Evolutionary conservation across 352 stramenopile species (phyloP), one percentile per base, ranked within the genome.

Genomic region (Phytophthora podocarpi): DNA sequence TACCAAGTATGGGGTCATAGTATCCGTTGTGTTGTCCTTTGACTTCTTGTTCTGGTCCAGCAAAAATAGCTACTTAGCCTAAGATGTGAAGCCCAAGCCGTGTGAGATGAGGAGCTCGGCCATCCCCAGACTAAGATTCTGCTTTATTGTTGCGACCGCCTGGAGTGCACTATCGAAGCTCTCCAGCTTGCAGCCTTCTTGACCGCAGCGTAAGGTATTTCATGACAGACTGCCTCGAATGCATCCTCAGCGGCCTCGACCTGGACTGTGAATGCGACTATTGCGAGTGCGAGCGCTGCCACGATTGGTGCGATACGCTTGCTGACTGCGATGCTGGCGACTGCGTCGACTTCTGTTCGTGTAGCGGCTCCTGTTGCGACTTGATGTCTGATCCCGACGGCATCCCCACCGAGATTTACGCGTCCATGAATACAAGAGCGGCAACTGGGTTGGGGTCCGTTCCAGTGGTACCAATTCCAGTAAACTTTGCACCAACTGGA

Each of bases 281-380:
- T 10, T 59, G 37, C 40, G 51, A 59, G 13, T 59, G 18, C 20
- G 50, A 59, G 37, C 9, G 20, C 13, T 59, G 36, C 28, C 12
- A 39, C 39, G 51, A 59, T 21, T 59, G 27, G 37, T 59, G 32
- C 20, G 51, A 59, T 41, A 51, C 39, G n/a, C 28, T 59, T 10
- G 51, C 51, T 2, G 40, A 61, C 53, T 61, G 53, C 27, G 53
- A 61, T n/a, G 32, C 53, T 12, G 53, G 42, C 15, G 52, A 61
- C 40, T 61, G 52, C n/a, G 40, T 61, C 16, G 52, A 61, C 31
- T 43, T 18, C 24, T 61, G 52, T 16, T 46, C 41, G 6, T 61
- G 41, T 16, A 46, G 41, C 11, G 53, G 40, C 7, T 36, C 40
- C 9, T 51, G 41, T 15, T 61, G 24, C 31, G 53, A 52, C 24